These are phyloP conservation scores for Omphalotus guepiniiformis DNA, from an alignment of 768 basidiomycete genomes.

Conservation along the genomic window DNA sequence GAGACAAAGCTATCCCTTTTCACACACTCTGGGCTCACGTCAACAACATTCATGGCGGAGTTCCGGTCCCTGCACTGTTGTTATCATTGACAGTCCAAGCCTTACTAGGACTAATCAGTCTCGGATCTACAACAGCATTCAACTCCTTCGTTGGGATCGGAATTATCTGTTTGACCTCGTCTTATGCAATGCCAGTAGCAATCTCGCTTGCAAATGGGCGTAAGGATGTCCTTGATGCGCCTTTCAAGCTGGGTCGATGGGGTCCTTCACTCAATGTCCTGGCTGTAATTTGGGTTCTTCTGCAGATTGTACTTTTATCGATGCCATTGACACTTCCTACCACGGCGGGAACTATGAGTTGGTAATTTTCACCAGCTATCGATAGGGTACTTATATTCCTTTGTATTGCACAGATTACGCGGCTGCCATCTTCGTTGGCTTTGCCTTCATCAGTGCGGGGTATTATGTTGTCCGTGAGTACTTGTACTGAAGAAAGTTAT, in stretches of 20 bases:
- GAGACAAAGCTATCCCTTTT: conserved; percentile 62
- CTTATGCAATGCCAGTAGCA: conserved; percentile 59
- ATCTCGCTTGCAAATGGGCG: conserved; percentile 46
- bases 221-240: conserved; percentile 41
- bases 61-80: conserved; percentile 57
- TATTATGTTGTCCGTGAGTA: not conserved
- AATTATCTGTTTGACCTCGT: conserved; percentile 60
- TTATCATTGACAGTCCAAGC: conserved; percentile 55
- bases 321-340: not conserved
- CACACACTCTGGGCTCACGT: conserved; percentile 44
- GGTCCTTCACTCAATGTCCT: conserved; percentile 44
- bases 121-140: conserved; percentile 59
- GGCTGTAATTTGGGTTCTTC: conserved; percentile 31
- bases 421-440: not conserved
- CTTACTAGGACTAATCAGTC: conserved; percentile 59
- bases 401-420: not conserved
- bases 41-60: conserved; percentile 34
- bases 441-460: not conserved
- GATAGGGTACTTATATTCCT: not conserved
- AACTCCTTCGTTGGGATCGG: conserved; percentile 66
- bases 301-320: not conserved
- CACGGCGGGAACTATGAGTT: not conserved
- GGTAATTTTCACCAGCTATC: not conserved
- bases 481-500: not conserved
- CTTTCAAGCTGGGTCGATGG: conserved; percentile 42